These are phyloP conservation scores for Exophiala viscosa DNA, from an alignment of 2,329 filamentous ascomycete species.

Conservation along the genomic window DNA sequence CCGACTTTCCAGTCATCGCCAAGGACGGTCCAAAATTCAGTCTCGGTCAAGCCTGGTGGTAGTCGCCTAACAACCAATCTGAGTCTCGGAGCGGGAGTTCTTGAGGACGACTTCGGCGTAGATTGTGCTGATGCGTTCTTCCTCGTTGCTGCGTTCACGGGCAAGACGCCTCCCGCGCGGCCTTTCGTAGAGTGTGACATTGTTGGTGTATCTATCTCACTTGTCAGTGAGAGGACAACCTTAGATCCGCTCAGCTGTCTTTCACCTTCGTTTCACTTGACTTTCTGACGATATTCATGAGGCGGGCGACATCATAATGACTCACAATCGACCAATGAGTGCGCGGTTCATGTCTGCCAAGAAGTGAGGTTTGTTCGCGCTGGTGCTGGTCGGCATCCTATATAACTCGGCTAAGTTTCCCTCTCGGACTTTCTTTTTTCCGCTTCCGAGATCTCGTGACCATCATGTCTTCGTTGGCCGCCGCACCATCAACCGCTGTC, in stretches of 20 bases:
- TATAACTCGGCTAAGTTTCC: conserved; percentile 6
- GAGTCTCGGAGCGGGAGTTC: conserved; percentile 58
- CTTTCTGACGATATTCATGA: neutral
- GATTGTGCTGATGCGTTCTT: conserved; percentile 41
- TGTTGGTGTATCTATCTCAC: conserved; percentile 1
- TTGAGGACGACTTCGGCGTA: conserved; percentile 42
- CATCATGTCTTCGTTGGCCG: conserved; percentile 3
- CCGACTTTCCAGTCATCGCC: conserved; percentile 78
- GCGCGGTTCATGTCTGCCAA: neutral
- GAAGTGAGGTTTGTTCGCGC: neutral
- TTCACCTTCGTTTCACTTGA: neutral
- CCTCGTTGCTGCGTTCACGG: conserved; percentile 47
- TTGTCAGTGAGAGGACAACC: conserved; percentile 4
- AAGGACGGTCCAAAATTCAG: conserved; percentile 68
- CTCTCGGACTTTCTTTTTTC: conserved; percentile 16
- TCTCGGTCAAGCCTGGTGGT: conserved; percentile 76
- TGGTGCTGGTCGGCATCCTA: neutral
- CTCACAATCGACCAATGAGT: neutral
- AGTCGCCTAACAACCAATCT: conserved; percentile 83
- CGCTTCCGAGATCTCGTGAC: neutral
- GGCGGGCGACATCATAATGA: neutral
- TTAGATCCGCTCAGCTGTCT: neutral
- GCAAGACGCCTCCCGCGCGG: conserved; percentile 51
- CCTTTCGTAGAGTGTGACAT: conserved; percentile 20
- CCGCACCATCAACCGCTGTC: conserved; percentile 4